Percentiles rank a stretch among this genome's conserved stretches.
Evolutionary conservation across 371 early-diverging fungal species (phyloP).

Genomic region (Batkoa obscura): DNA sequence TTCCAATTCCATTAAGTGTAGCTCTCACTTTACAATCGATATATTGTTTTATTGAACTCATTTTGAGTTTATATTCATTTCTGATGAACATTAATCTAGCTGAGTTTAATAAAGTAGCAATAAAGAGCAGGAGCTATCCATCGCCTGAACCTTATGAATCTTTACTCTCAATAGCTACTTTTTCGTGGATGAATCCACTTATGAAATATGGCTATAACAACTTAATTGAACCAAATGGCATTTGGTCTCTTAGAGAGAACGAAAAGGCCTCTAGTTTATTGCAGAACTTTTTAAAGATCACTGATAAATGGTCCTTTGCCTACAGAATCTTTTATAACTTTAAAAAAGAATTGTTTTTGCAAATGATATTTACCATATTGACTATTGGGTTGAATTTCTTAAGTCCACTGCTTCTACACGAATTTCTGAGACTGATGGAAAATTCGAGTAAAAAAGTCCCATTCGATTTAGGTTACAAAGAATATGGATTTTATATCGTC

Average conservation of each 20-base stretch:
- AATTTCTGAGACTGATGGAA: background rate
- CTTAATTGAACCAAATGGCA: constrained; percentile 3
- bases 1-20: no score
- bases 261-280: background rate
- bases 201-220: constrained; percentile 7
- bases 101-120: background rate
- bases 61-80: no score
- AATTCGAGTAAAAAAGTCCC: background rate
- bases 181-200: constrained; percentile 10
- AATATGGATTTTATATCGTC: background rate
- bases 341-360: background rate
- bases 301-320: background rate
- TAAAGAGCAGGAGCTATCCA: background rate
- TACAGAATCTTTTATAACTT: background rate
- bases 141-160: background rate
- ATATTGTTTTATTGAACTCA: no score
- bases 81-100: no score
- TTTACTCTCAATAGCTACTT: background rate
- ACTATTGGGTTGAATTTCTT: background rate
- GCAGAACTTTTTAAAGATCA: background rate
- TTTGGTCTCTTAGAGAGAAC: constrained; percentile 6
- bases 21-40: no score
- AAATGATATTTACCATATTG: background rate
- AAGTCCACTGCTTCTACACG: background rate
- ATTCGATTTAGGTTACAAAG: background rate